A percentile compares a stretch with the other conserved stretches of the same genome.
Evolutionary conservation across 2,329 filamentous ascomycete species (phyloP).

Genomic region (Dendryphion nanum): DNA sequence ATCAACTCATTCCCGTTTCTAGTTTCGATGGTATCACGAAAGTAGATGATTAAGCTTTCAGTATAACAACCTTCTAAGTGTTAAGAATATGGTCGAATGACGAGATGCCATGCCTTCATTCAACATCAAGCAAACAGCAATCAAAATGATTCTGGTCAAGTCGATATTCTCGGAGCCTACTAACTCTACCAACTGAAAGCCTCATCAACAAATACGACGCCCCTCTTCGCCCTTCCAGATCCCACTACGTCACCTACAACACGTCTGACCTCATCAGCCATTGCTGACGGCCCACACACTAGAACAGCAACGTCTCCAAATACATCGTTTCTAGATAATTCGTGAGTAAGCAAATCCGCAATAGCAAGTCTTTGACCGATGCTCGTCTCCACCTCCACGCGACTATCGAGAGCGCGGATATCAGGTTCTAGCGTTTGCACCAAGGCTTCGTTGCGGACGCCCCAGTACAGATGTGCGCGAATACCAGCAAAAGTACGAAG

Average conservation of each 20-base stretch:
- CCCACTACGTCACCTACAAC: neutral
- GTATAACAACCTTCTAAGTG: too few species aligned
- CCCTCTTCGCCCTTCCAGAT: neutral
- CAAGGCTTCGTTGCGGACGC: neutral
- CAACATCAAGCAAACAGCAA: neutral
- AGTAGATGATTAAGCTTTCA: too few species aligned
- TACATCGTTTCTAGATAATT: neutral
- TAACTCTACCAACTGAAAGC: constrained; percentile 1
- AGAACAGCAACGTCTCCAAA: neutral
- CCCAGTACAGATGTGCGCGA: neutral
- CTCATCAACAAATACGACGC: neutral
- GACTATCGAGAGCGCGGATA: neutral
- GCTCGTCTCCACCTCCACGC: neutral
- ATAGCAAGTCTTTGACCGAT: neutral
- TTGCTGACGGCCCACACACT: neutral
- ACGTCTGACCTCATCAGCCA: neutral
- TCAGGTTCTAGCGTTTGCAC: neutral
- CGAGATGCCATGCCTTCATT: neutral
- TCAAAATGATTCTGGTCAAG: too few species aligned
- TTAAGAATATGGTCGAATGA: neutral
- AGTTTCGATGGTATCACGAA: too few species aligned
- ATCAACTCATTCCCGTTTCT: too few species aligned
- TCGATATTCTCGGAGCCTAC: too few species aligned
- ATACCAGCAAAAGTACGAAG: neutral
- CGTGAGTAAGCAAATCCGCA: neutral